These are phyloP conservation scores for Mycena venus DNA, from an alignment of 768 basidiomycete species.

Conservation along the genomic window DNA sequence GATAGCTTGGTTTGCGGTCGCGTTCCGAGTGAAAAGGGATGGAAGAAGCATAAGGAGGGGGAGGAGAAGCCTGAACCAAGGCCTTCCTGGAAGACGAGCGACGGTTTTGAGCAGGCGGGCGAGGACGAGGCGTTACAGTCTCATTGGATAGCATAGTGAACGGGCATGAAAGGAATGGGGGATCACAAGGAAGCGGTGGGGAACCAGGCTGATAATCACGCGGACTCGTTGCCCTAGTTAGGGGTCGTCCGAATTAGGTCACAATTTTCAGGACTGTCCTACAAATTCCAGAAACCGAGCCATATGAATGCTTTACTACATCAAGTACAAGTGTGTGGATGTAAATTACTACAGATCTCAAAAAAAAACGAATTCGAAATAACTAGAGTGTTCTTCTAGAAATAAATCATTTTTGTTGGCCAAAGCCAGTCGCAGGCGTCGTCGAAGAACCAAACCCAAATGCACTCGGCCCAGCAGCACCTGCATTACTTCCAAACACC, in stretches of 20 bases:
- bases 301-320: slow-evolving; percentile 25
- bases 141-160: slow-evolving; percentile 50
- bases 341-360: slow-evolving; percentile 25
- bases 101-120: slow-evolving; percentile 78
- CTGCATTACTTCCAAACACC: slow-evolving; percentile 13
- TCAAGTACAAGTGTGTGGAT: slow-evolving; percentile 15
- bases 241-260: not conserved
- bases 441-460: slow-evolving; percentile 47
- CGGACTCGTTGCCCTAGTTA: not conserved
- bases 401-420: slow-evolving; percentile 18
- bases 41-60: slow-evolving; percentile 63
- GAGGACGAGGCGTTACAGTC: slow-evolving; percentile 72
- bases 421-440: not conserved
- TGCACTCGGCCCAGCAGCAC: slow-evolving; percentile 38
- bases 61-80: slow-evolving; percentile 48
- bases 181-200: not conserved
- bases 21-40: slow-evolving; percentile 46
- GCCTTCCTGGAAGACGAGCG: slow-evolving; percentile 52
- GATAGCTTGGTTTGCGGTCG: slow-evolving; percentile 26
- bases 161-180: slow-evolving; percentile 8
- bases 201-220: not conserved
- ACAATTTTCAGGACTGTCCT: too few relatives aligned
- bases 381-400: slow-evolving; percentile 1
- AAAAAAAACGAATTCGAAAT: not conserved
- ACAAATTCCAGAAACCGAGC: not conserved